Conservation (phyloP, 2,329 filamentous ascomycete species). For the Trichoderma citrinoviride region DNA sequence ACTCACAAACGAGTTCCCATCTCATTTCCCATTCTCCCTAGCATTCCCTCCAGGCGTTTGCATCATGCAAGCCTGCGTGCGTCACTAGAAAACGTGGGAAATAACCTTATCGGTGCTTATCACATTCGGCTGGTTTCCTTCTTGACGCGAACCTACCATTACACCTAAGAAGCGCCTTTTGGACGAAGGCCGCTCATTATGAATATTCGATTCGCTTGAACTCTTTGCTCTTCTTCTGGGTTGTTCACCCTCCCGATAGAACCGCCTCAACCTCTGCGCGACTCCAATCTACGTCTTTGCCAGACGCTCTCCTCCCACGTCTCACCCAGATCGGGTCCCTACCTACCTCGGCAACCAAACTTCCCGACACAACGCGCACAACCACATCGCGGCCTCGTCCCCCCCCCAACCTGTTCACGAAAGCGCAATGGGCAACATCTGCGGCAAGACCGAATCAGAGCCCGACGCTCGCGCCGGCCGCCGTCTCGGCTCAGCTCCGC, state of each 20-base stretch:
- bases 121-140: not conserved
- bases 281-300: not conserved
- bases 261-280: not conserved
- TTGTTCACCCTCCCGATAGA: not conserved
- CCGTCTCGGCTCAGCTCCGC: constrained; percentile 57
- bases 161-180: not conserved
- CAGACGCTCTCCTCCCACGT: not conserved
- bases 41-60: not conserved
- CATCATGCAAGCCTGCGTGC: constrained; percentile 8
- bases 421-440: constrained; percentile 75
- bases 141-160: not conserved
- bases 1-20: not conserved
- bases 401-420: no score
- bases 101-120: not conserved
- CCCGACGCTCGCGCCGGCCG: constrained; percentile 72
- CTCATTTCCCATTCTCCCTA: not conserved
- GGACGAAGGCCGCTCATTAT: not conserved
- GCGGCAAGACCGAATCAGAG: constrained; percentile 69
- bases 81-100: not conserved
- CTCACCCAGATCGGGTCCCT: not conserved
- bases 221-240: not conserved
- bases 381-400: no score
- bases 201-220: not conserved
- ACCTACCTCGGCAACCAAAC: not conserved
- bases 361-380: no score